Conservation (phyloP, 2,329 filamentous ascomycete species). For the Colletotrichum theobromicola region DNA sequence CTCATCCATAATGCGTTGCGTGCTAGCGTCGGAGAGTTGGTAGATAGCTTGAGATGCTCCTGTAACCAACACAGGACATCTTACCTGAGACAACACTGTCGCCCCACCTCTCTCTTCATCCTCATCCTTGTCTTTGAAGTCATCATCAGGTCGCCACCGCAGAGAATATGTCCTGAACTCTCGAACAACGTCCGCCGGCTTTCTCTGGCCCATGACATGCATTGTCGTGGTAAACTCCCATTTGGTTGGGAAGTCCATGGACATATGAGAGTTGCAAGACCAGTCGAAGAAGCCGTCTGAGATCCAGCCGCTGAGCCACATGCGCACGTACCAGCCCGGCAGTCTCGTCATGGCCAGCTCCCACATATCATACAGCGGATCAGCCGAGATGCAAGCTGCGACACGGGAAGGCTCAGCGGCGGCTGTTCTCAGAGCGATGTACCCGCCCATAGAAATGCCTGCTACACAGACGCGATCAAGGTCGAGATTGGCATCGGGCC, state of each 20-base stretch:
- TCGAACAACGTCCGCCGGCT: not conserved
- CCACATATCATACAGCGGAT: constrained; percentile 40
- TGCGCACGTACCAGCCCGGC: not conserved
- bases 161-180: not conserved
- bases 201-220: not conserved
- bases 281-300: not conserved
- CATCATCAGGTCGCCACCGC: not conserved
- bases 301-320: not conserved
- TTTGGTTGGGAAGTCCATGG: not conserved
- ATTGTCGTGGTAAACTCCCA: not conserved
- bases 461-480: constrained; percentile 38
- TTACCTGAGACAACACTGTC: not conserved
- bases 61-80: not conserved
- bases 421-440: constrained; percentile 23
- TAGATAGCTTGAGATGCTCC: not conserved
- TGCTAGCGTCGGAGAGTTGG: not conserved
- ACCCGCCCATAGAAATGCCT: constrained; percentile 49
- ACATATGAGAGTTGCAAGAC: not conserved
- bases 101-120: not conserved
- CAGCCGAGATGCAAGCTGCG: constrained; percentile 45
- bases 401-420: constrained; percentile 43
- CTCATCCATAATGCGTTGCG: not conserved
- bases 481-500: constrained; percentile 38
- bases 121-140: not conserved
- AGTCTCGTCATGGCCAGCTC: constrained; percentile 19